phyloP scores from a whole-genome alignment of 352 stramenopile genomes.

The Phytophthora ohioensis region DNA sequence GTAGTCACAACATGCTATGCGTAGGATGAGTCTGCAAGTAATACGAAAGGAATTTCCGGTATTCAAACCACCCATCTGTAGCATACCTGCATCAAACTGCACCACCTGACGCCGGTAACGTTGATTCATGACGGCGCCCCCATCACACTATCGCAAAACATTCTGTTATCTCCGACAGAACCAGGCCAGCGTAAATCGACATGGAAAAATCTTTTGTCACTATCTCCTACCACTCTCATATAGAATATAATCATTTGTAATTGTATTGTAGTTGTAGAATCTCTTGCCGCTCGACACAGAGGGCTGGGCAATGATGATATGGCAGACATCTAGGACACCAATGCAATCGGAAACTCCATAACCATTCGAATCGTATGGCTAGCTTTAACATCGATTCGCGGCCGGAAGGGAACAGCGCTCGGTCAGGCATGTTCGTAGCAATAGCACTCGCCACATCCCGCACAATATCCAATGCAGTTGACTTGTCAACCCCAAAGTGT shows the following conservation, averaged over 20 bases:
- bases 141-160: constrained; percentile 7
- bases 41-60: background rate
- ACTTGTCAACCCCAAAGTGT: constrained; percentile 8
- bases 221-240: constrained; percentile 9
- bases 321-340: background rate
- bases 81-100: background rate
- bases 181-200: constrained; percentile 9
- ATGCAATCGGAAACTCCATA: constrained; percentile 7
- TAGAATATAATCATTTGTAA: constrained; percentile 5
- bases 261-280: constrained; percentile 7
- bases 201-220: constrained; percentile 4
- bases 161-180: constrained; percentile 2
- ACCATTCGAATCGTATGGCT: constrained; percentile 7
- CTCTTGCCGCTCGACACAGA: constrained; percentile 2
- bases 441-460: background rate
- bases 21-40: constrained; percentile 1
- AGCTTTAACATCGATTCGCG: background rate
- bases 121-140: background rate
- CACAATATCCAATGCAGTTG: constrained; percentile 1
- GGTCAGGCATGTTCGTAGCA: background rate
- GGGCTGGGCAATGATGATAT: constrained; percentile 5
- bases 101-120: background rate
- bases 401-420: background rate
- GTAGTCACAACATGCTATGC: background rate
- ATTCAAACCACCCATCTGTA: constrained; percentile 6